These are phyloP conservation scores for Avena atlantica DNA, from an alignment of 176 grass and related monocot species.

Conservation along the genomic window DNA sequence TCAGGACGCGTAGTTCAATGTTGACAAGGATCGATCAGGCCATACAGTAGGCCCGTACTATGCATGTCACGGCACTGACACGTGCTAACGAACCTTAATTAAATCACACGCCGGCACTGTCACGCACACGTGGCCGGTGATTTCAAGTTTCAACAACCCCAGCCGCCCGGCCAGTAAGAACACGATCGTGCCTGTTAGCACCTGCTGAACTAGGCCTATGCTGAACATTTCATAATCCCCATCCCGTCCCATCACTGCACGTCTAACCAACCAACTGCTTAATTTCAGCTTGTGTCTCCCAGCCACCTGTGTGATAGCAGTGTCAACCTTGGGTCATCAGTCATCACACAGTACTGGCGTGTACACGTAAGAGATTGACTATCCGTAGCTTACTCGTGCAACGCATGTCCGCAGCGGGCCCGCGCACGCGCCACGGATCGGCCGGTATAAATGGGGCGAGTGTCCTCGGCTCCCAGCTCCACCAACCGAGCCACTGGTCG, in stretches of 20 bases:
- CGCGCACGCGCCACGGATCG: background rate
- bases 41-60: background rate
- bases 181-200: background rate
- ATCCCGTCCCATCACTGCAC: background rate
- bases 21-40: background rate
- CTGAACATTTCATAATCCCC: background rate
- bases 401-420: background rate
- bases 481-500: background rate
- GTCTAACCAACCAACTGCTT: background rate
- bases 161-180: background rate
- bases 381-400: background rate
- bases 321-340: background rate
- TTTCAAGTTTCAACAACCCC: background rate
- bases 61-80: background rate
- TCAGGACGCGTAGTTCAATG: constrained; percentile 21
- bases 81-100: background rate
- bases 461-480: background rate
- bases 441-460: background rate
- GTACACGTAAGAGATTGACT: background rate
- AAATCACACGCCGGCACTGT: background rate
- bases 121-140: background rate
- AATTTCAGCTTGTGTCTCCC: background rate
- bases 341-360: background rate
- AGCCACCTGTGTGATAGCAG: background rate
- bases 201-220: background rate